Evolutionary conservation across 345 rosid genomes (phyloP).

Genomic region (Moringa oleifera): DNA sequence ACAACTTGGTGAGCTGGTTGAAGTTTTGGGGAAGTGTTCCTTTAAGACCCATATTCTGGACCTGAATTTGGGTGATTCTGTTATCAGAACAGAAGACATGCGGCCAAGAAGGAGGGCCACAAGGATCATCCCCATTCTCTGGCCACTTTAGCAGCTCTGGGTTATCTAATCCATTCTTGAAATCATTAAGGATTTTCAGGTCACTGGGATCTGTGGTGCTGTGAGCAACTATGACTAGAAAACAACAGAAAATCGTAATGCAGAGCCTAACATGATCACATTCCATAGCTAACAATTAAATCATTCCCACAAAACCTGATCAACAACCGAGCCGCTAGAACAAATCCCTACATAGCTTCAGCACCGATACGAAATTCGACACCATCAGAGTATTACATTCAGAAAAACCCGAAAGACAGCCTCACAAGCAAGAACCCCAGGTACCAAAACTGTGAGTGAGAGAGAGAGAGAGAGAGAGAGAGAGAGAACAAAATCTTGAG

Average conservation of each 20-base stretch:
- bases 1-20: conserved; percentile 36
- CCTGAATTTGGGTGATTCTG: conserved; percentile 46
- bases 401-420: too few species aligned
- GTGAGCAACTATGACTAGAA: conserved; percentile 7
- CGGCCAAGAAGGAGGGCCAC: conserved; percentile 53
- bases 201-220: conserved; percentile 38
- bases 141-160: conserved; percentile 55
- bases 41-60: conserved; percentile 34
- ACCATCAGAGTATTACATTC: too few species aligned
- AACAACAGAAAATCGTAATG: neutral
- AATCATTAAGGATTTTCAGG: conserved; percentile 38
- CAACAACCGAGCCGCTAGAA: too few species aligned
- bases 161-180: conserved; percentile 42
- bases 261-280: neutral
- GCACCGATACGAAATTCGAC: too few species aligned
- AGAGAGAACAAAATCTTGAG: too few species aligned
- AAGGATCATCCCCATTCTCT: conserved; percentile 33
- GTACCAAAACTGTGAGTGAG: too few species aligned
- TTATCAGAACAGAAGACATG: conserved; percentile 39
- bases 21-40: conserved; percentile 38
- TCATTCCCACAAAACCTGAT: too few species aligned
- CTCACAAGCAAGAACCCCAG: too few species aligned
- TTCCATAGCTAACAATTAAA: neutral
- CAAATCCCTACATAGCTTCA: too few species aligned
- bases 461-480: too few species aligned